Conservation (phyloP, 2,329 filamentous ascomycete species). For the Sarocladium kiliense region DNA sequence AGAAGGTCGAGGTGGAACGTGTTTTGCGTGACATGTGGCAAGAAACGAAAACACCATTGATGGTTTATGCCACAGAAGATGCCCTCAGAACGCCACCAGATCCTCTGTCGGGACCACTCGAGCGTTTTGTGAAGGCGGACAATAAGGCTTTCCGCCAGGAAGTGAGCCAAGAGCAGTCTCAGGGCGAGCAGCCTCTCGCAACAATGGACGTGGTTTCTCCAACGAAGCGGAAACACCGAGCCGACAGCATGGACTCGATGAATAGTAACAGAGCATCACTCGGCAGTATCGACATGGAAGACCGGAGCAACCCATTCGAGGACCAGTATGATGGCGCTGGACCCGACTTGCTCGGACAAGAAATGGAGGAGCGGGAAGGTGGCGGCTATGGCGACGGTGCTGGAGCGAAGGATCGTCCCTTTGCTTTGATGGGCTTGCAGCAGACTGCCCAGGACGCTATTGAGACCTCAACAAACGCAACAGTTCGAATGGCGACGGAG, state of each 20-base stretch:
- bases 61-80: constrained; percentile 50
- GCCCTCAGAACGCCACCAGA: constrained; percentile 31
- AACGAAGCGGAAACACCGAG: constrained; percentile 40
- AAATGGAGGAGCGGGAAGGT: constrained; percentile 12
- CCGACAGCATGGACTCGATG: constrained; percentile 41
- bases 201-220: constrained; percentile 31
- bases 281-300: constrained; percentile 23
- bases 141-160: constrained; percentile 49
- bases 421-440: not conserved
- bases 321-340: constrained; percentile 18
- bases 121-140: constrained; percentile 45
- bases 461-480: not conserved
- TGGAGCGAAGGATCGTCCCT: not conserved
- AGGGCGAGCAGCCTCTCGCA: constrained; percentile 15
- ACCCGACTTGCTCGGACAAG: constrained; percentile 18
- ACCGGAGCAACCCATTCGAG: constrained; percentile 17
- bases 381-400: not conserved
- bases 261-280: constrained; percentile 39
- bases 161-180: constrained; percentile 32
- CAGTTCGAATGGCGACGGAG: not conserved
- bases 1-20: constrained; percentile 43
- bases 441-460: not conserved
- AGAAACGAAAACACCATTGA: constrained; percentile 40
- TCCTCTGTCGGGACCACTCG: constrained; percentile 31
- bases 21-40: constrained; percentile 41